phyloP scores from a whole-genome alignment of 768 basidiomycete species.

The Rubroboletus satanas region DNA sequence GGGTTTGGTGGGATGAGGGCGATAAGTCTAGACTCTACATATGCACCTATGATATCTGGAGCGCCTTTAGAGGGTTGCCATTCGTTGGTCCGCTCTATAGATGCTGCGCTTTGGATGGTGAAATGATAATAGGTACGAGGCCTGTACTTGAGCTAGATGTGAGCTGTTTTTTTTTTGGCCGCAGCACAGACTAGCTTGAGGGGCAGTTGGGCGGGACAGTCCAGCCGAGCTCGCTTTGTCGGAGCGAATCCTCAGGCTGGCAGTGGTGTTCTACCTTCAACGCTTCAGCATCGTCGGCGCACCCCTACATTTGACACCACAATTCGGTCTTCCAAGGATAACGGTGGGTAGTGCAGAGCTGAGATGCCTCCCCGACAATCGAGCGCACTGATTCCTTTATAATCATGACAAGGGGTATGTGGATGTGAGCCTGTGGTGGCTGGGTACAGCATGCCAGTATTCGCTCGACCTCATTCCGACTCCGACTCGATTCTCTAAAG shows the following conservation, averaged over 20 bases:
- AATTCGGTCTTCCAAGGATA: neutral
- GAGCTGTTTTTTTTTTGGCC: neutral
- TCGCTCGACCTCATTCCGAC: neutral
- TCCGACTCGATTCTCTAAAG: neutral
- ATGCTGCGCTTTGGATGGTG: neutral
- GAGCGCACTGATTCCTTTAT: neutral
- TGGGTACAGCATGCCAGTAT: no score
- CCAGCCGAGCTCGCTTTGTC: neutral
- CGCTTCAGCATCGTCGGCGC: neutral
- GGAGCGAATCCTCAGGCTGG: no score
- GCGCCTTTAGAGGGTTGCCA: neutral
- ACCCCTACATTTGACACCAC: neutral
- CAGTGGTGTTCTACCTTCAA: neutral
- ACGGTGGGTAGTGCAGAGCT: neutral
- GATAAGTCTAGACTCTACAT: neutral
- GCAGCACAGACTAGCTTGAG: neutral
- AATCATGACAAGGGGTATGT: neutral
- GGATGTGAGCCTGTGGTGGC: neutral
- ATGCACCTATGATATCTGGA: neutral
- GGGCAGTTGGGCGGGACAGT: no score
- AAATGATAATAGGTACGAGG: neutral
- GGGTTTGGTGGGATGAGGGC: neutral
- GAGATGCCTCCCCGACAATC: neutral
- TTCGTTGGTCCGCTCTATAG: neutral
- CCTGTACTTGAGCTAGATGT: neutral